Conservation (phyloP, 805 yeast genomes). For the Monosporozyma unispora region DNA sequence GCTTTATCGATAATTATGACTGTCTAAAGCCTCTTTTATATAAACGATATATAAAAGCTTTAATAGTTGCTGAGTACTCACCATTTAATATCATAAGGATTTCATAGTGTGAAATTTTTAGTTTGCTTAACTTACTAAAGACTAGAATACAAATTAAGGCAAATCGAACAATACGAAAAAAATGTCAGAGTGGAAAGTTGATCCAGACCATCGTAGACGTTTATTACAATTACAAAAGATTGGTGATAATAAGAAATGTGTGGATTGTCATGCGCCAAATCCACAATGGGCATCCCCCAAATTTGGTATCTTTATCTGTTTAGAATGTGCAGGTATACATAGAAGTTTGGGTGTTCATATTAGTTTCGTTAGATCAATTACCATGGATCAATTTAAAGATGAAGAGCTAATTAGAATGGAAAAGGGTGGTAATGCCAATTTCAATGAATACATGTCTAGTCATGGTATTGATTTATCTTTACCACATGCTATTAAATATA, state of each 20-base stretch:
- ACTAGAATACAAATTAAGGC: neutral
- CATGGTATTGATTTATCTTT: conserved; percentile 61
- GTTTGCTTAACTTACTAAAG: neutral
- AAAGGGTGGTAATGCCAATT: conserved; percentile 80
- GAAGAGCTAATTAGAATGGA: conserved; percentile 90
- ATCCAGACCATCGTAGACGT: conserved; percentile 85
- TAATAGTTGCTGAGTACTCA: neutral
- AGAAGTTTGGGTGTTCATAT: conserved; percentile 94
- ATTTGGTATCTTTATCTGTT: conserved; percentile 92
- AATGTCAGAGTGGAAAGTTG: conserved; percentile 74
- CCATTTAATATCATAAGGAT: neutral
- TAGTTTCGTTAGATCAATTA: conserved; percentile 90
- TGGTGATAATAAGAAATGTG: conserved; percentile 80
- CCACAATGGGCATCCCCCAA: conserved; percentile 99
- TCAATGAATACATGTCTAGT: conserved; percentile 54
- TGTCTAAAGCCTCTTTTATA: neutral
- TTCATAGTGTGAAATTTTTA: no score
- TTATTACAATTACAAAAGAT: conserved; percentile 66
- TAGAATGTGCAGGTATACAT: conserved; percentile 96
- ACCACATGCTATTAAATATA: conserved; percentile 69
- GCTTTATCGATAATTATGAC: neutral
- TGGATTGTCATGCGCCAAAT: conserved; percentile 90
- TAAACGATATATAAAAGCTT: neutral
- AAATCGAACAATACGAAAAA: neutral
- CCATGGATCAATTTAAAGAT: conserved; percentile 97